Evolutionary conservation across 1,284 basidiomycete genomes (phyloP), one percentile per base, ranked within the genome.

Genomic region (Trichosporon sp.): DNA sequence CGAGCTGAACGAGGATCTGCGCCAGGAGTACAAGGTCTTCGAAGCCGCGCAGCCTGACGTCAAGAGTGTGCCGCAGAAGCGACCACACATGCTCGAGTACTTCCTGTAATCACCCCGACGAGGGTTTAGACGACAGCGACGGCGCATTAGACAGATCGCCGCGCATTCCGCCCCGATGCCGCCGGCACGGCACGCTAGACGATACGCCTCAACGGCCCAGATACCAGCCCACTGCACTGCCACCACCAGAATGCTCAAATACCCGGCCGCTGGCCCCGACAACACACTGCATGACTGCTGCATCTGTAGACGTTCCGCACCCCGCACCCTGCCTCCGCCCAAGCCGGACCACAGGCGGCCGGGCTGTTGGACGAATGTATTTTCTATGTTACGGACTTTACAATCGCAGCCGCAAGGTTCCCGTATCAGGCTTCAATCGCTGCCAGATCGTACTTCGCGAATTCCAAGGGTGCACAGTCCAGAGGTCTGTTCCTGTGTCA

Each of bases 1-100:
- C 21, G 90, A 95, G 75, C 83, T 97, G 46, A 92, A 96, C 77
- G 95, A 96, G 73, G 85, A 93, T 73, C 85, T 96, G 36, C 86
- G 86, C 29, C 92, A 95, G 93, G 89, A 91, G 75, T 95, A 95
- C 81, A 92, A 92, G 76, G 91, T 95, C 60, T 78, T 78, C 61
- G 75, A 75, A 44, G 71, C 75, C 56, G 73, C 73, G 52, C 74
- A 77, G 64, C 78, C 92, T 85, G 91, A 93, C 68, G 89, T 92
- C n/a, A 86, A 87, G 69, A 89, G 89, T 37, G 88, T 92, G 78
- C 91, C 91, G 37, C 88, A 90, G 58, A 94, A 93, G 82, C 85
- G 91, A 27, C 91, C 92, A n/a, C 71, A 76, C 64, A 74, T 77
- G 74, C 73, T 78, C 66, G 77, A 79, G 62, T 79, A 79, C 64